Percentiles rank a stretch among this genome's conserved stretches.
These are phyloP conservation scores for Pythium aristosporum DNA, from an alignment of 352 stramenopile genomes.

Conservation along the genomic window DNA sequence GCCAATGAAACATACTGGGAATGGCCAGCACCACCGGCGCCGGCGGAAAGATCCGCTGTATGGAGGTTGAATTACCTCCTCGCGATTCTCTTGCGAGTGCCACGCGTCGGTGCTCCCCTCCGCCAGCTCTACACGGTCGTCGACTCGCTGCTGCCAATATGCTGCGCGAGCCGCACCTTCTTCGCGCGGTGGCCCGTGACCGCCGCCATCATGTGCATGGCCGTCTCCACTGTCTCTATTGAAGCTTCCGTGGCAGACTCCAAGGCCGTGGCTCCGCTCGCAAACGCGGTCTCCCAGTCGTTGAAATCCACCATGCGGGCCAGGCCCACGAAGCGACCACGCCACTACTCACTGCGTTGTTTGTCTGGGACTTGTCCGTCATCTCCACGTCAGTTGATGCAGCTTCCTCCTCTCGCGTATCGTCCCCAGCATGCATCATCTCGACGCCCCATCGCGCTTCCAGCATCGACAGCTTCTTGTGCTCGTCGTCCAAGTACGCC, in stretches of 20 bases:
- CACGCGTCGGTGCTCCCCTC: too few relatives aligned
- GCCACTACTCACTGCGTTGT: background rate
- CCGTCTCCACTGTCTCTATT: background rate
- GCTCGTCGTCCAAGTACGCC: constrained; percentile 32
- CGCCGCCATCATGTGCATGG: background rate
- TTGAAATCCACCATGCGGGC: constrained; percentile 42
- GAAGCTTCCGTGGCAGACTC: background rate
- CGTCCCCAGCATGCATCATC: background rate
- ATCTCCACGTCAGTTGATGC: constrained; percentile 1
- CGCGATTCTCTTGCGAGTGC: too few relatives aligned
- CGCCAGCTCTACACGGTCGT: constrained; percentile 28
- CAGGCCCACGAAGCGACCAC: constrained; percentile 40
- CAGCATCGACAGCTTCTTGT: constrained; percentile 31
- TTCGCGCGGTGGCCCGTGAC: constrained; percentile 11
- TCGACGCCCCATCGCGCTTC: constrained; percentile 28
- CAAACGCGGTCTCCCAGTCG: constrained; percentile 15
- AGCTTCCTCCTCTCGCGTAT: background rate
- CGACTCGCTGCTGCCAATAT: constrained; percentile 20
- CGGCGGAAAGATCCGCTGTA: too few relatives aligned
- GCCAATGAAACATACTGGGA: too few relatives aligned
- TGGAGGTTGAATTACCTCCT: too few relatives aligned
- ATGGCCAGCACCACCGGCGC: too few relatives aligned
- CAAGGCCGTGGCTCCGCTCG: background rate
- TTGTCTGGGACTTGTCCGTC: background rate
- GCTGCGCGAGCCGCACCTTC: constrained; percentile 23